These are phyloP conservation scores for Kodamaea nitidulidarum DNA, from an alignment of 805 yeast species.

Conservation along the genomic window DNA sequence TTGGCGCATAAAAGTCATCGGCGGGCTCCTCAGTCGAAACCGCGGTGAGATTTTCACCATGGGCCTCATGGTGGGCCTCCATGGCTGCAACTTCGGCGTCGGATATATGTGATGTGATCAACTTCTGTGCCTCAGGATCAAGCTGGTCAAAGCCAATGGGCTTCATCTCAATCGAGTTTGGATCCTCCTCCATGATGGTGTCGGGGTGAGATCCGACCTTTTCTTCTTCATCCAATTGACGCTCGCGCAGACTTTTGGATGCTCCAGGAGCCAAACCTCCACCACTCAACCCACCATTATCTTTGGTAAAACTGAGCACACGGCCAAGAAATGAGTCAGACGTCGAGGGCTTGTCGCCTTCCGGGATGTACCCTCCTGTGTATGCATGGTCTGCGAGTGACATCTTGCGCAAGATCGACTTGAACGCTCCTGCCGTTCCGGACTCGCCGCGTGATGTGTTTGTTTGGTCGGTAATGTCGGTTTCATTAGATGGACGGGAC, in stretches of 20 bases:
- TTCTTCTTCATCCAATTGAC: constrained; percentile 21
- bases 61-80: background rate
- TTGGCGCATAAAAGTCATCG: constrained; percentile 31
- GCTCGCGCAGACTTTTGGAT: constrained; percentile 14
- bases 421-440: constrained; percentile 11
- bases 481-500: background rate
- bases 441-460: constrained; percentile 3
- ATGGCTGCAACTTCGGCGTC: constrained; percentile 1
- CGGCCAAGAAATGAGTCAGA: constrained; percentile 40
- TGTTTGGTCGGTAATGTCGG: constrained; percentile 6
- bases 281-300: constrained; percentile 29
- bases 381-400: constrained; percentile 31
- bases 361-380: constrained; percentile 17
- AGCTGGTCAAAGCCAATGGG: constrained; percentile 40
- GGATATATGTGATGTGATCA: constrained; percentile 49
- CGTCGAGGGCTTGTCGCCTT: constrained; percentile 16
- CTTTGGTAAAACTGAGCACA: constrained; percentile 24
- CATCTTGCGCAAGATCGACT: constrained; percentile 33
- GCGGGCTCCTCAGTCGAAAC: constrained; percentile 1
- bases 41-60: background rate
- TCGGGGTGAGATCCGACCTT: constrained; percentile 12
- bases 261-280: constrained; percentile 45
- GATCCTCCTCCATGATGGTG: constrained; percentile 14
- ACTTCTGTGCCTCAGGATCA: constrained; percentile 50
- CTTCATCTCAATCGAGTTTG: constrained; percentile 43